Percentiles rank a stretch among this genome's conserved stretches.
These are phyloP conservation scores for Candida verbasci DNA, from an alignment of 805 yeast species.

Conservation along the genomic window DNA sequence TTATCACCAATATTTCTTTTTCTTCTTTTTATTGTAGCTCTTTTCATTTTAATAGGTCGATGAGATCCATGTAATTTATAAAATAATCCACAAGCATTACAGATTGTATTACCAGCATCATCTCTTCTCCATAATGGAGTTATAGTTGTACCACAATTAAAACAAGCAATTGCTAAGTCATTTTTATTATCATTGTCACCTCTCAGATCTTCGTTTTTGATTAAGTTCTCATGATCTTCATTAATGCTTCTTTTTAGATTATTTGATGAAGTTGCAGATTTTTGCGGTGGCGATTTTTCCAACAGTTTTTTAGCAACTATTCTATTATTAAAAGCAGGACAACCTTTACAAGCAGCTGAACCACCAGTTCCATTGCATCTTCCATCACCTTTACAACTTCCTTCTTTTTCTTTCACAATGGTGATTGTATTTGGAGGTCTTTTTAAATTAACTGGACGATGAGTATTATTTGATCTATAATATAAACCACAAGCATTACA, in stretches of 20 bases:
- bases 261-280: background rate
- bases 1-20: slow-evolving; percentile 36
- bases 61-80: slow-evolving; percentile 71
- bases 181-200: slow-evolving; percentile 7
- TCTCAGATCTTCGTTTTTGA: slow-evolving; percentile 1
- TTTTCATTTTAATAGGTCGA: slow-evolving; percentile 72
- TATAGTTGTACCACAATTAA: slow-evolving; percentile 78
- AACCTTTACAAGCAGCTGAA: slow-evolving; percentile 69
- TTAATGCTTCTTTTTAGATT: no score
- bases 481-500: slow-evolving; percentile 63
- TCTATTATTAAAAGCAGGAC: slow-evolving; percentile 80
- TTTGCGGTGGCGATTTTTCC: slow-evolving; percentile 7
- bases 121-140: slow-evolving; percentile 88
- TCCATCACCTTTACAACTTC: slow-evolving; percentile 72
- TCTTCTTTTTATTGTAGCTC: slow-evolving; percentile 69
- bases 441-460: slow-evolving; percentile 63
- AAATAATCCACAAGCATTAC: slow-evolving; percentile 86
- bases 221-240: no score
- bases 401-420: slow-evolving; percentile 39
- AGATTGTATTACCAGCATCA: slow-evolving; percentile 74
- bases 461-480: slow-evolving; percentile 54
- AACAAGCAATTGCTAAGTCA: slow-evolving; percentile 67
- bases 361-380: slow-evolving; percentile 89
- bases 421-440: slow-evolving; percentile 50
- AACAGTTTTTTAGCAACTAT: slow-evolving; percentile 24